Evolutionary conservation across 306 rosid species (phyloP), one percentile per base, ranked within the genome.

Genomic region (Casuarina glauca): DNA sequence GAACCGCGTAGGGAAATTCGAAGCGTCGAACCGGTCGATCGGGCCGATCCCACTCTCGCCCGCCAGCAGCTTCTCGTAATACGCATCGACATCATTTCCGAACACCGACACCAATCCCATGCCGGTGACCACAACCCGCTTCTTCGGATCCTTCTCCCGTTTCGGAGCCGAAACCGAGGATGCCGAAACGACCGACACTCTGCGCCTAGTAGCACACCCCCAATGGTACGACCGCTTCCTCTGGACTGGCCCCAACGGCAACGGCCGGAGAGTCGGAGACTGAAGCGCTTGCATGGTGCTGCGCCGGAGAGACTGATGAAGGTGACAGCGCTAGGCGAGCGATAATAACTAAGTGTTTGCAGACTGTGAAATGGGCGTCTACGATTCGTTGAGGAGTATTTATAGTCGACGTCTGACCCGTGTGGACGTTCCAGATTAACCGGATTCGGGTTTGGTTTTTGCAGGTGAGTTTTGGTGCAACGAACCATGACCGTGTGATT

Each of bases 111-210:
- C 97, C 2, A 90, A 87, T 0, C 98, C 98, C 94, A 82, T 89
- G 3, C 99, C 98, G 5, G 99, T 96, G 20, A 96, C 85, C 46
- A 96, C 99, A 2, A 96, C 93, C 39, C 99, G 91, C 86, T 96
- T 93, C 91, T 91, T 96, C 0, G 99, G 99, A 72, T 93, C 96
- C 84, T 81, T 91, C 86, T 96, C 90, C 36, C 97, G 84, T 76
- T 89, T 89, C 0, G 98, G 99, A 1, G 97, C 87, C 2, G 97
- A 80, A 9, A 82, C 77, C 8, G 81, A 72, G 4, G 45, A 63
- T 55, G 97, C 92, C n/a, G 88, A 68, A 36, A 86, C 38, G 86
- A 86, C 74, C 36, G 92, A 84, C 5, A 81, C 9, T 43, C 36
- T 12, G 20, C 69, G 70, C 13, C 81, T 13, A 5, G 78, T 9